phyloP scores from a whole-genome alignment of 805 yeast species.

The Zygoascus tannicola region DNA sequence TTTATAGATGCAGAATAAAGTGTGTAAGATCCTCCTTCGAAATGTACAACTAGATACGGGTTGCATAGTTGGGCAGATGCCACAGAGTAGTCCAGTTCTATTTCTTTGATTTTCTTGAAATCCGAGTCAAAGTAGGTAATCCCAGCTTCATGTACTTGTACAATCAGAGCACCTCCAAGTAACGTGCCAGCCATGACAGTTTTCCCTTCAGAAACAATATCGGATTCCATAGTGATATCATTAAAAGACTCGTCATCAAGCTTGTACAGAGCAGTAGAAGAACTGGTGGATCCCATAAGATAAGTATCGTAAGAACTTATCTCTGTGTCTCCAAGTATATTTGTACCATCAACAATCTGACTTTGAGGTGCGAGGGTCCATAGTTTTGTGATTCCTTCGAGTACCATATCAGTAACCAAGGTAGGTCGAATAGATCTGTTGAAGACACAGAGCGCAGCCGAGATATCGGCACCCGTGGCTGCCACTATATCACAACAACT shows the following conservation, averaged over 20 bases:
- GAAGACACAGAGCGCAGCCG: slow-evolving; percentile 50
- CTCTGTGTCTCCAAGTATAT: slow-evolving; percentile 22
- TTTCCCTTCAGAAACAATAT: slow-evolving; percentile 51
- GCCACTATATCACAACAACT: slow-evolving; percentile 60
- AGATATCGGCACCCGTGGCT: slow-evolving; percentile 52
- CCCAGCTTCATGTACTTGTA: slow-evolving; percentile 65
- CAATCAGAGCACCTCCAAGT: slow-evolving; percentile 44
- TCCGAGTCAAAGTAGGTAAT: slow-evolving; percentile 41
- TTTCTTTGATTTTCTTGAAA: slow-evolving; percentile 5
- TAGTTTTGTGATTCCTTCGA: slow-evolving; percentile 49
- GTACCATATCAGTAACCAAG: slow-evolving; percentile 57
- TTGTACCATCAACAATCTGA: slow-evolving; percentile 6
- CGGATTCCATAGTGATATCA: slow-evolving; percentile 42
- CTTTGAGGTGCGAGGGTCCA: slow-evolving; percentile 15
- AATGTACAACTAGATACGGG: slow-evolving; percentile 15
- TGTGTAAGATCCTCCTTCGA: slow-evolving; percentile 18
- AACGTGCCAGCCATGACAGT: slow-evolving; percentile 63
- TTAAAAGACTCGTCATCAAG: slow-evolving; percentile 37
- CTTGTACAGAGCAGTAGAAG: slow-evolving; percentile 31
- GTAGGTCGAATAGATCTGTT: slow-evolving; percentile 61
- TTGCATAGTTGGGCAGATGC: slow-evolving; percentile 21
- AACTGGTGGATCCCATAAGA: slow-evolving; percentile 62
- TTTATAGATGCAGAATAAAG: slow-evolving; percentile 3
- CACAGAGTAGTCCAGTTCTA: slow-evolving; percentile 9
- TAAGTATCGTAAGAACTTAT: slow-evolving; percentile 40